phyloP scores from a whole-genome alignment of 2,329 filamentous ascomycete species.

The Cladobotryum protrusum region DNA sequence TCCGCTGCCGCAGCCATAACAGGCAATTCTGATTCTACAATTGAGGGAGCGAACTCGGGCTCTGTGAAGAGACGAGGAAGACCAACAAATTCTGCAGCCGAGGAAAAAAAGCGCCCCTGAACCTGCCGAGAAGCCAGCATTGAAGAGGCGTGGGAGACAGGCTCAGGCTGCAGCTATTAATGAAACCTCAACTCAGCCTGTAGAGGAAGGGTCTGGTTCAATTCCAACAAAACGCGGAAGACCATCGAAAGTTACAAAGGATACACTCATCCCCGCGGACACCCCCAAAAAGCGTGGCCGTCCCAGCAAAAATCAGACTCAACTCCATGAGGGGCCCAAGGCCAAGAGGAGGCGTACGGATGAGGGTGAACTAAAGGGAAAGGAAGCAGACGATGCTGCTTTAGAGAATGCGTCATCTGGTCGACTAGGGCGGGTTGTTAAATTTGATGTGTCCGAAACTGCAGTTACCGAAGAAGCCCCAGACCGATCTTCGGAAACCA shows the following conservation, averaged over 20 bases:
- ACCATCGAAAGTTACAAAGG: too few species aligned
- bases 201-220: neutral
- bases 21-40: too few species aligned
- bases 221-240: too few species aligned
- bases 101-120: too few species aligned
- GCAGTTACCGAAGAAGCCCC: too few species aligned
- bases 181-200: neutral
- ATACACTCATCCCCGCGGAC: too few species aligned
- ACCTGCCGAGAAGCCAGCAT: neutral
- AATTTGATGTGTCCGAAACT: too few species aligned
- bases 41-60: too few species aligned
- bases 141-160: neutral
- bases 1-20: too few species aligned
- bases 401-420: neutral
- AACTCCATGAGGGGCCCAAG: neutral
- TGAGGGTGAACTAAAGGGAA: neutral
- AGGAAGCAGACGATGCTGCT: neutral
- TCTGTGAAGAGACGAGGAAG: too few species aligned
- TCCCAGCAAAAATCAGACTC: neutral
- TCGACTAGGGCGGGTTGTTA: neutral
- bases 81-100: too few species aligned
- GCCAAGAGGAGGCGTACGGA: constrained; percentile 5
- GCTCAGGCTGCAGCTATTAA: neutral
- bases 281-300: neutral
- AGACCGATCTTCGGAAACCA: neutral